A percentile compares a stretch with the other conserved stretches of the same genome.
Conservation (phyloP, 768 basidiomycete genomes). For the Rhizopogon vinicolor region DNA sequence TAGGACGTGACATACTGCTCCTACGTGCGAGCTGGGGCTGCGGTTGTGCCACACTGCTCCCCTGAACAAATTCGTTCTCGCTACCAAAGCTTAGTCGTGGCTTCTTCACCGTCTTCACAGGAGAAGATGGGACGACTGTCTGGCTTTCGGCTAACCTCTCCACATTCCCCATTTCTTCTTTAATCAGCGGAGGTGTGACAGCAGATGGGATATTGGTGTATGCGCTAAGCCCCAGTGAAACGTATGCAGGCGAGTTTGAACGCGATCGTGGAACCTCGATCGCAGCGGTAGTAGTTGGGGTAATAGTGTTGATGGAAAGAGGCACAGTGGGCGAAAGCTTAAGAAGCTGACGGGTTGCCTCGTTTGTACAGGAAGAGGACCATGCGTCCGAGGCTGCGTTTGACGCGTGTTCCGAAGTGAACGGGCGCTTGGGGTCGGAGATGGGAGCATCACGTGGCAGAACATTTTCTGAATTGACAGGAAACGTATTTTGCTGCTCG, state of each 20-base stretch:
- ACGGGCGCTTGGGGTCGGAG: neutral
- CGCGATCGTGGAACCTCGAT: neutral
- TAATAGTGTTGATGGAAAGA: neutral
- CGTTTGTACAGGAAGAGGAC: neutral
- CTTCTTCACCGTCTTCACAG: conserved; percentile 8
- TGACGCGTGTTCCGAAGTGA: neutral
- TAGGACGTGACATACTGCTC: conserved; percentile 1
- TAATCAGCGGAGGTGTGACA: neutral
- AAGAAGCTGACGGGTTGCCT: neutral
- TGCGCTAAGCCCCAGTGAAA: neutral
- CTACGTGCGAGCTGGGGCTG: conserved; percentile 6
- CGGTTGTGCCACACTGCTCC: neutral
- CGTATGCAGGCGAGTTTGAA: neutral
- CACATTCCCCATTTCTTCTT: neutral
- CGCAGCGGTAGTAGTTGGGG: neutral
- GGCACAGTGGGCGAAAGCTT: neutral
- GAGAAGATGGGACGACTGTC: neutral
- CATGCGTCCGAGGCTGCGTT: neutral
- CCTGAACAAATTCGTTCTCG: neutral
- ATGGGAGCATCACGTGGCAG: neutral
- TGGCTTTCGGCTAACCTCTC: neutral
- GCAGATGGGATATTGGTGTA: neutral
- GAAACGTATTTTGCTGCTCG: neutral
- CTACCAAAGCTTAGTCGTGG: conserved; percentile 1
- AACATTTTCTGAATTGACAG: neutral